Evolutionary conservation across 768 basidiomycete genomes (phyloP).

Genomic region (Trichaptum fuscoviolaceum): DNA sequence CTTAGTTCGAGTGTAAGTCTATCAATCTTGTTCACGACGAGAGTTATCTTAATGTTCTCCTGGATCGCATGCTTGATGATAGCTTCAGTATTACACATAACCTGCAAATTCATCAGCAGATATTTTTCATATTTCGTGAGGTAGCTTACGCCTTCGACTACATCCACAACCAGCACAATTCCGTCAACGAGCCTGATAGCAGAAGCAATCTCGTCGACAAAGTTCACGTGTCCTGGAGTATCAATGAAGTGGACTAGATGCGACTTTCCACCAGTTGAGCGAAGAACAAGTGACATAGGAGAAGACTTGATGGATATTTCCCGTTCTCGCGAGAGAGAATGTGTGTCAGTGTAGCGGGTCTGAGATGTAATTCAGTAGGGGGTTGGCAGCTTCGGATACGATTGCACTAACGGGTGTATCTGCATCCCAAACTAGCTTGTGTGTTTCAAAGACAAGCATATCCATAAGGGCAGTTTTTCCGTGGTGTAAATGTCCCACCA

Average conservation of each 20-base stretch:
- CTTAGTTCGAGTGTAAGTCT: conserved; percentile 94
- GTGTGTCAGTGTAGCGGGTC: conserved; percentile 96
- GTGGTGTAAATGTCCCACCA: conserved; percentile 96
- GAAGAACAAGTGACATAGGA: conserved; percentile 89
- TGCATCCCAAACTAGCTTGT: conserved; percentile 90
- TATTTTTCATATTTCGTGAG: conserved; percentile 6
- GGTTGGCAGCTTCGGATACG: background rate
- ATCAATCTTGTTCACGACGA: conserved; percentile 98
- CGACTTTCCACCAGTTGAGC: conserved; percentile 84
- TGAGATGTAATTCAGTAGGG: conserved; percentile 25
- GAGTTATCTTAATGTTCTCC: conserved; percentile 83
- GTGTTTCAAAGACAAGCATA: conserved; percentile 96
- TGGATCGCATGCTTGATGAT: conserved; percentile 86
- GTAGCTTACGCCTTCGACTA: conserved; percentile 87
- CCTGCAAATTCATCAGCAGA: conserved; percentile 35
- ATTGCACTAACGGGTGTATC: conserved; percentile 68
- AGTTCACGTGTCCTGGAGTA: conserved; percentile 98
- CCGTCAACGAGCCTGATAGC: conserved; percentile 87
- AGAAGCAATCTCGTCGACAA: conserved; percentile 94
- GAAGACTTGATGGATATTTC: conserved; percentile 95
- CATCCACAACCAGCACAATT: conserved; percentile 90
- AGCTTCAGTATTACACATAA: conserved; percentile 90
- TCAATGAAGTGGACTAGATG: conserved; percentile 92
- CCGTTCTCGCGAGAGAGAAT: conserved; percentile 80
- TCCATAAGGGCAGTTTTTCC: conserved; percentile 97